Percentiles rank a stretch among this genome's conserved stretches.
Conservation (phyloP, 2,329 filamentous ascomycete species). For the Colletotrichum eleusines region DNA sequence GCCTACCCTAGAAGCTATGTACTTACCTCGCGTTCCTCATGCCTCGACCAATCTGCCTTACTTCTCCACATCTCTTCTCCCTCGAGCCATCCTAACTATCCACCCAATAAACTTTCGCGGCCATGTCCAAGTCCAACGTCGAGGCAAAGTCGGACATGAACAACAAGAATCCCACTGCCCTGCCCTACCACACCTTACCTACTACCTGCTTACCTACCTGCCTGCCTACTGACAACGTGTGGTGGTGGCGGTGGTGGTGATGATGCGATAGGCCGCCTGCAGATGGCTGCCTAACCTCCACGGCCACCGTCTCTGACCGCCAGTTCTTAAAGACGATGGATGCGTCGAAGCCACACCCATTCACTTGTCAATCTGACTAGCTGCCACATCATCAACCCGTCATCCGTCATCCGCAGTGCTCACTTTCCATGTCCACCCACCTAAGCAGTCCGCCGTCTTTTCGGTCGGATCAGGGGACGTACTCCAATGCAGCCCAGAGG, state of each 20-base stretch:
- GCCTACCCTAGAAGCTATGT: too few relatives aligned
- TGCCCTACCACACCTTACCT: too few relatives aligned
- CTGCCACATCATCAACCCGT: not conserved
- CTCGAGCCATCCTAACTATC: not conserved
- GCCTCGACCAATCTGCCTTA: not conserved
- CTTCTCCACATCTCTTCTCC: constrained; percentile 2
- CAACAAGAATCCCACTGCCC: too few relatives aligned
- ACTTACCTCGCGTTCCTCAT: not conserved
- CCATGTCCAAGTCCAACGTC: not conserved
- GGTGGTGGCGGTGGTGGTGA: not conserved
- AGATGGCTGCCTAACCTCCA: not conserved
- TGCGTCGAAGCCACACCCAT: not conserved
- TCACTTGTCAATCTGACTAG: not conserved
- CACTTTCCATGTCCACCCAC: not conserved
- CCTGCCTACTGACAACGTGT: not conserved
- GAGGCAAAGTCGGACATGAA: not conserved
- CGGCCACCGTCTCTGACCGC: constrained; percentile 4
- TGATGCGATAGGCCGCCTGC: not conserved
- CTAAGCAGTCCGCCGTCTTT: constrained; percentile 5
- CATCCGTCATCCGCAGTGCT: not conserved
- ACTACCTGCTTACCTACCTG: not conserved
- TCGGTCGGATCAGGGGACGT: not conserved
- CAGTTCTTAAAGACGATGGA: not conserved
- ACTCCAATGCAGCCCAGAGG: not conserved
- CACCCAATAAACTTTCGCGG: too few relatives aligned